Base-by-base conservation (phyloP, 768 basidiomycete species). In the Russula ochroleuca region DNA sequence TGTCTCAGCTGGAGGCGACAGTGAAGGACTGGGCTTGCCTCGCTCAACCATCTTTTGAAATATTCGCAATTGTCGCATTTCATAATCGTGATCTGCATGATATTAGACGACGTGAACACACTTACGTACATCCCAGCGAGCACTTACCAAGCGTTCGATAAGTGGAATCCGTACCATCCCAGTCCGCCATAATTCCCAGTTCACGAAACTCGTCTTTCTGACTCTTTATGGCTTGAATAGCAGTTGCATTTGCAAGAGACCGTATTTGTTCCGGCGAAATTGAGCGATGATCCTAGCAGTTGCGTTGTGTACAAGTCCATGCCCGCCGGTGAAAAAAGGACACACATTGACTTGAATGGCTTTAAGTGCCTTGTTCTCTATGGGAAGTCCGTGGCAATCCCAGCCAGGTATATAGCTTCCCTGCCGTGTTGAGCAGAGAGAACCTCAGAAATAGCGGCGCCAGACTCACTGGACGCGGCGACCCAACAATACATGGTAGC, bases 341-440 rank as follows among this genome's bases (percentile, higher is more conserved):
- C 19, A 28, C 28, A 40, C 28, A 67, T 83, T 59, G 71, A 91
- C 91, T 60, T 83, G 81, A 31, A 96, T 78, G 25, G 88, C 82
- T 64, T 88, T 79, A 40, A 99, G 76, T 0, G 94, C 91, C 70
- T 97, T 98, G 68, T 93, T 92, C 73, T 98, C 96, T 65, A 98
- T 98, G 0, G 96, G 96, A 14, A 98, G 83, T 7, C 96, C 96
- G 73, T 99, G 96, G 70, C 96, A 98, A 71, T 99, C 96, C 93
- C 94, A 99, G 11, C 96, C 96, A 40, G 96, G 95, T 15, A 90
- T 75, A 75, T 95, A 98, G 70, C 96, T 98, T 62, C 56, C 2
- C 31, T n/a, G 23, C 37, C 58, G 28, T 55, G 60, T 67, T 61
- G 7, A 47, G 15, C 35, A 13, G 35, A 48, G 50, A 49, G 45